A percentile compares a stretch with the other conserved stretches of the same genome.
phyloP scores from a whole-genome alignment of 2,329 filamentous ascomycete genomes.

The Trichoderma pleuroti region DNA sequence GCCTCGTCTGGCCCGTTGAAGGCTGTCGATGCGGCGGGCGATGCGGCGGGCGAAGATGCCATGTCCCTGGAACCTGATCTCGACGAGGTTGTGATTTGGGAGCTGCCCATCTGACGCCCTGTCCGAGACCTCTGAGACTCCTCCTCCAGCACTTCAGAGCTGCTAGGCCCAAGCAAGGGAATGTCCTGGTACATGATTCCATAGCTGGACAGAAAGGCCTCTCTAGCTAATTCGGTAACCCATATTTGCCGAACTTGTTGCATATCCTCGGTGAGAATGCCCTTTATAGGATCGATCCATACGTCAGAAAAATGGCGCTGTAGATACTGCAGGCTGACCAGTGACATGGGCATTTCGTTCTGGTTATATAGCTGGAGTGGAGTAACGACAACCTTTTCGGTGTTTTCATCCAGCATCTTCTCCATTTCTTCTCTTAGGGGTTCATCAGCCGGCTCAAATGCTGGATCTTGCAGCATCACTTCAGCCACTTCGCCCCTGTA shows the following conservation, averaged over 20 bases:
- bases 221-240: constrained; percentile 33
- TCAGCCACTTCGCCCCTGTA: constrained; percentile 29
- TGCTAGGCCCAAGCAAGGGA: constrained; percentile 29
- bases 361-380: constrained; percentile 29
- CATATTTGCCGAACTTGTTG: constrained; percentile 27
- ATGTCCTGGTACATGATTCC: constrained; percentile 36
- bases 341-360: constrained; percentile 26
- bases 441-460: constrained; percentile 20
- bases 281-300: constrained; percentile 32
- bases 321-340: constrained; percentile 29
- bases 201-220: constrained; percentile 35
- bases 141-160: constrained; percentile 14
- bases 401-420: constrained; percentile 27
- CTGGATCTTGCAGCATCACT: neutral
- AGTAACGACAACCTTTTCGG: constrained; percentile 30
- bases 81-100: neutral
- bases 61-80: constrained; percentile 16
- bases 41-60: constrained; percentile 26
- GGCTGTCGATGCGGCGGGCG: constrained; percentile 22
- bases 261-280: constrained; percentile 25
- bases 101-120: constrained; percentile 17
- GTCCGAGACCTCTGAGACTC: constrained; percentile 19
- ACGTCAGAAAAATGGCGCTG: constrained; percentile 30
- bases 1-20: constrained; percentile 29
- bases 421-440: constrained; percentile 30